Percentiles rank a stretch among this genome's conserved stretches.
Conservation (phyloP, 176 grass and related monocot species). For the Saccharum spontaneum region DNA sequence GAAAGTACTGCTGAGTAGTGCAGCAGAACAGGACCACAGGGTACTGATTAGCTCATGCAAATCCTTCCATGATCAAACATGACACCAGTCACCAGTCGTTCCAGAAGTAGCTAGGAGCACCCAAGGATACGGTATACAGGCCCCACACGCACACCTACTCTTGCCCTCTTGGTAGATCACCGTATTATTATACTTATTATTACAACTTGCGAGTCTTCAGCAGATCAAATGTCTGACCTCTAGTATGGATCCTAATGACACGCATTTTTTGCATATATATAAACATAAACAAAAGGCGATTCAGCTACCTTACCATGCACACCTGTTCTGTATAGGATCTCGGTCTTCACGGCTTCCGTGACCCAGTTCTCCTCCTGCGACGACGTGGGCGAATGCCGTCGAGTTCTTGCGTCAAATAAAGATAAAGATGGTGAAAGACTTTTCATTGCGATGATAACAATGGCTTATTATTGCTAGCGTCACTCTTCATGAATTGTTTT, state of each 20-base stretch:
- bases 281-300: slow-evolving; percentile 10
- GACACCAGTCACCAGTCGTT: background rate
- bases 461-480: background rate
- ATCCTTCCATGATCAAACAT: background rate
- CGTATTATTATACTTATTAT: background rate
- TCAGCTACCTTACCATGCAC: background rate
- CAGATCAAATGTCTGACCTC: background rate
- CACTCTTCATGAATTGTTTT: background rate
- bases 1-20: no score
- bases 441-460: background rate
- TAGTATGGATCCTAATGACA: background rate
- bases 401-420: background rate
- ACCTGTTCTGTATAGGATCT: background rate
- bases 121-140: no score
- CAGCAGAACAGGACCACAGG: no score
- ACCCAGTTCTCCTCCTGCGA: background rate
- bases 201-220: background rate
- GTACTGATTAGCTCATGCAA: background rate
- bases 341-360: background rate
- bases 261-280: no score
- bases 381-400: slow-evolving; percentile 6
- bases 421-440: background rate
- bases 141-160: background rate
- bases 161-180: background rate
- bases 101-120: background rate